Conservation (phyloP, 495 filamentous ascomycete species). For the Corynascus novoguineensis region DNA sequence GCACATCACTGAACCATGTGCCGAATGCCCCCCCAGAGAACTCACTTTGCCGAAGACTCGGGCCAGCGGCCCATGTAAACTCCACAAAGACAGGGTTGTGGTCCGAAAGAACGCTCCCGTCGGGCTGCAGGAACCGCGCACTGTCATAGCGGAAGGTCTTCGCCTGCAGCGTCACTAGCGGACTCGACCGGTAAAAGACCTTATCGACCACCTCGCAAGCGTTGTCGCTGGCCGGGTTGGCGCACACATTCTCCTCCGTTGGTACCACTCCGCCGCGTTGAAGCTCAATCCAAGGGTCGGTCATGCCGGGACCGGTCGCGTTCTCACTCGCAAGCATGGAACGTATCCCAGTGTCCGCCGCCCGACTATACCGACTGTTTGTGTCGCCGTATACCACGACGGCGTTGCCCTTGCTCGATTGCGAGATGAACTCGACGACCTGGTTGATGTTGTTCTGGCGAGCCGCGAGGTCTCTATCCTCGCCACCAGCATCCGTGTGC, state of each 20-base stretch:
- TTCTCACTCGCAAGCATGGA: slow-evolving; percentile 39
- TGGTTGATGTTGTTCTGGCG: slow-evolving; percentile 52
- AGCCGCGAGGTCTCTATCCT: slow-evolving; percentile 43
- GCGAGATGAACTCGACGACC: slow-evolving; percentile 49
- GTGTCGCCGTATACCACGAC: slow-evolving; percentile 57
- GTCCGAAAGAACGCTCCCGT: slow-evolving; percentile 53
- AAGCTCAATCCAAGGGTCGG: slow-evolving; percentile 51
- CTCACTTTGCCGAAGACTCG: slow-evolving; percentile 40
- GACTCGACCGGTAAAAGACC: slow-evolving; percentile 51
- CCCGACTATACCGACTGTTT: slow-evolving; percentile 53
- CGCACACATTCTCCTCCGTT: slow-evolving; percentile 40
- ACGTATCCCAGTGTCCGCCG: slow-evolving; percentile 43
- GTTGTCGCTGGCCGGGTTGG: slow-evolving; percentile 41
- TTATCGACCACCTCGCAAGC: slow-evolving; percentile 61
- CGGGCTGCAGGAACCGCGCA: slow-evolving; percentile 44
- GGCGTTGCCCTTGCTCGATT: slow-evolving; percentile 49
- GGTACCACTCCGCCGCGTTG: slow-evolving; percentile 42
- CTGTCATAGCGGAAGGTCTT: slow-evolving; percentile 46
- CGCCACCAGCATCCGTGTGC: slow-evolving; percentile 56
- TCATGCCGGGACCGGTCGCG: slow-evolving; percentile 27
- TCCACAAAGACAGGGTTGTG: slow-evolving; percentile 55
- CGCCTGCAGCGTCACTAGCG: slow-evolving; percentile 39
- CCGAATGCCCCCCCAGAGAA: slow-evolving; percentile 52
- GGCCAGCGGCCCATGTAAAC: slow-evolving; percentile 46
- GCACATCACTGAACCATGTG: slow-evolving; percentile 52